These are phyloP conservation scores for Aspergillus cristatus DNA, from an alignment of 495 filamentous ascomycete species.

Conservation along the genomic window DNA sequence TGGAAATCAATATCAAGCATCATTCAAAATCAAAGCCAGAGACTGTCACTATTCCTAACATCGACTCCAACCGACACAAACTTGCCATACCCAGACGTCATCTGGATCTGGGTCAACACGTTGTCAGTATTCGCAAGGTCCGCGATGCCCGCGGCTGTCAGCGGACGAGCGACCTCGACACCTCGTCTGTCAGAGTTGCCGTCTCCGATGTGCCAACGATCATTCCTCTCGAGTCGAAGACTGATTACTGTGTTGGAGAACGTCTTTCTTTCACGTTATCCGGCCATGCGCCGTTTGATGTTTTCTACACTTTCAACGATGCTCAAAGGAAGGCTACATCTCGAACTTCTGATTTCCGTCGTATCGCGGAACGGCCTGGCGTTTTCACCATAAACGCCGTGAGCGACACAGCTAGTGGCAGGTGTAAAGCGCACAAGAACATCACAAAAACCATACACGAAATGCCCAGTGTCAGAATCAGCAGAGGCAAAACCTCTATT, in stretches of 20 bases:
- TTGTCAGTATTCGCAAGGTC: constrained; percentile 78
- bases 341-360: constrained; percentile 68
- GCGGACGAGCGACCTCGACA: constrained; percentile 54
- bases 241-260: constrained; percentile 93
- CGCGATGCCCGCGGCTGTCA: constrained; percentile 79
- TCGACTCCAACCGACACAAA: constrained; percentile 62
- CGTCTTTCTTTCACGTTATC: constrained; percentile 82
- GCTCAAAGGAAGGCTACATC: constrained; percentile 68
- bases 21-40: constrained; percentile 72
- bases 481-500: constrained; percentile 62
- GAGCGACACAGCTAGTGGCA: constrained; percentile 65
- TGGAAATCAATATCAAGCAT: constrained; percentile 89
- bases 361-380: constrained; percentile 83
- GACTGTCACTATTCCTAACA: constrained; percentile 64
- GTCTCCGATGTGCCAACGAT: constrained; percentile 90
- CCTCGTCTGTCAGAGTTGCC: constrained; percentile 69
- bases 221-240: constrained; percentile 71
- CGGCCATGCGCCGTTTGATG: constrained; percentile 80
- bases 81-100: constrained; percentile 74
- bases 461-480: constrained; percentile 83
- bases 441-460: constrained; percentile 77
- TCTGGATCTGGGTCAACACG: constrained; percentile 75
- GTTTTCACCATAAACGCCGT: constrained; percentile 79
- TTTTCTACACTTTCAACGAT: constrained; percentile 83
- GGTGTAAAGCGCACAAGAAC: constrained; percentile 67